phyloP scores from a whole-genome alignment of 2,329 filamentous ascomycete species.

The Sphaceloma murrayae region DNA sequence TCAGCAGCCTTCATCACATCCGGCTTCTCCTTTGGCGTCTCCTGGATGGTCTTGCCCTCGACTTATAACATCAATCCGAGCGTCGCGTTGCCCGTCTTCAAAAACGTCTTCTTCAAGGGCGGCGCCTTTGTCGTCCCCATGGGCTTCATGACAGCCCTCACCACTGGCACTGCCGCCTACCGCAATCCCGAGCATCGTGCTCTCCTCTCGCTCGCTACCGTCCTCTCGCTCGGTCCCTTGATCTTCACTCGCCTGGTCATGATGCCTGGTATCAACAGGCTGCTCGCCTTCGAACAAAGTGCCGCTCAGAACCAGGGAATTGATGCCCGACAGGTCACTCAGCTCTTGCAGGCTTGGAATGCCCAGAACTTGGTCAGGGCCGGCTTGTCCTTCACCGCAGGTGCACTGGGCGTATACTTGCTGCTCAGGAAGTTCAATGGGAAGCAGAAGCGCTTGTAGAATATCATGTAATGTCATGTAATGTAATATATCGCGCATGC shows the following conservation, averaged over 20 bases:
- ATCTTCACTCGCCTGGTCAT: neutral
- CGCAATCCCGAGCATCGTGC: conserved; percentile 1
- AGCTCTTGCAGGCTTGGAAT: conserved; percentile 4
- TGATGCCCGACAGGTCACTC: neutral
- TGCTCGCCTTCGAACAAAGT: conserved; percentile 1
- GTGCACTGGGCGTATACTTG: conserved; percentile 2
- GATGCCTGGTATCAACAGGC: conserved; percentile 5
- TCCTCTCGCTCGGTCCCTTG: neutral
- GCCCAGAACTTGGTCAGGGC: conserved; percentile 7
- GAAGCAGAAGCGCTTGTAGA: conserved; percentile 7
- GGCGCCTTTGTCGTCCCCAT: neutral
- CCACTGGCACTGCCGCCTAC: neutral
- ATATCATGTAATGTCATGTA: no score
- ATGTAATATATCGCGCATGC: neutral
- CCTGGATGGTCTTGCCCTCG: neutral
- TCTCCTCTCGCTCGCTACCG: neutral
- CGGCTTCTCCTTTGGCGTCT: conserved; percentile 3
- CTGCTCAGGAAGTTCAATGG: neutral
- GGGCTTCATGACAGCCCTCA: neutral
- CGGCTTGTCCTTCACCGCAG: conserved; percentile 3
- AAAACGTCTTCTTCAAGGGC: neutral
- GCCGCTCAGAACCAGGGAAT: neutral
- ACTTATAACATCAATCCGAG: neutral
- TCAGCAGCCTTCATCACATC: neutral
- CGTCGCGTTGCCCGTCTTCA: neutral